Percentiles rank a stretch among this genome's conserved stretches.
Evolutionary conservation across 306 rosid species (phyloP).

Genomic region (Crotalaria pallida): DNA sequence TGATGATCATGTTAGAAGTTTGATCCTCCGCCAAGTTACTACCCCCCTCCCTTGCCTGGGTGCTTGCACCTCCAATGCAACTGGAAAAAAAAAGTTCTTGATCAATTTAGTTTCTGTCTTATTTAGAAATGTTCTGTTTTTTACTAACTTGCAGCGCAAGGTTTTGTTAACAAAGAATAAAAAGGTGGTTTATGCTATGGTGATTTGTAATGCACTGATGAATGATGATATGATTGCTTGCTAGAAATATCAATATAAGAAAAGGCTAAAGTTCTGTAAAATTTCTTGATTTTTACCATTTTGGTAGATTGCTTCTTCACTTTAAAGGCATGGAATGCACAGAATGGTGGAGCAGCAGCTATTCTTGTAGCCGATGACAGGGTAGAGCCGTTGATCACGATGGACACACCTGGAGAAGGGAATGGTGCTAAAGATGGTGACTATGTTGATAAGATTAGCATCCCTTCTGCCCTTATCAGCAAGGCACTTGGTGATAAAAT

Average conservation of each 20-base stretch:
- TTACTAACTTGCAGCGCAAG: background rate
- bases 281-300: background rate
- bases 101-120: background rate
- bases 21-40: no score
- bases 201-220: background rate
- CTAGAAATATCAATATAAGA: no score
- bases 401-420: conserved; percentile 95
- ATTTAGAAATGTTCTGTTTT: background rate
- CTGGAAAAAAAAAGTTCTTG: background rate
- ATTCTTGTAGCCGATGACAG: conserved; percentile 86
- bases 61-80: background rate
- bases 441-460: conserved; percentile 66
- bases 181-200: background rate
- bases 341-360: conserved; percentile 94
- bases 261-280: background rate
- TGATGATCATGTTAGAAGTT: background rate
- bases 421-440: conserved; percentile 48
- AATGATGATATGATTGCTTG: background rate
- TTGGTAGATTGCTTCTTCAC: conserved; percentile 88
- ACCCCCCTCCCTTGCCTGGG: background rate
- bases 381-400: conserved; percentile 74
- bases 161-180: background rate
- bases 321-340: conserved; percentile 93
- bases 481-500: conserved; percentile 75
- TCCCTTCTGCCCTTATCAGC: conserved; percentile 90